These are phyloP conservation scores for Kwoniella shandongensis DNA, from an alignment of 768 basidiomycete genomes.

Conservation along the genomic window DNA sequence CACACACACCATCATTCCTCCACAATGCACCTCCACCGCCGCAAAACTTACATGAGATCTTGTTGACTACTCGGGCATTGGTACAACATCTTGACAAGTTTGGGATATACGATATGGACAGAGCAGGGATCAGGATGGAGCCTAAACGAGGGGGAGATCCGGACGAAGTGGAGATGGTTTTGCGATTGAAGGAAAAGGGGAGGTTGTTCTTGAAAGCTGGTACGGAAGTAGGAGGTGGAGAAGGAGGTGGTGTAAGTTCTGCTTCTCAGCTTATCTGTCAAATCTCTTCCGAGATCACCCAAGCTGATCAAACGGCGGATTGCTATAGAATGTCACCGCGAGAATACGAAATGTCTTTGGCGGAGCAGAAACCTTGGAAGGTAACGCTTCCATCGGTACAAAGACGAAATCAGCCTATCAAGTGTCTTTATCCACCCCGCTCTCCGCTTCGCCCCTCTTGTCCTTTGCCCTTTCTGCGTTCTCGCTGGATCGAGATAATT, in stretches of 20 bases:
- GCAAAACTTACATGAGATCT: conserved; percentile 63
- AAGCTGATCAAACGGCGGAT: too few species aligned
- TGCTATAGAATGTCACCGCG: conserved; percentile 69
- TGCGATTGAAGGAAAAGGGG: conserved; percentile 66
- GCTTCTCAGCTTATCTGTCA: too few species aligned
- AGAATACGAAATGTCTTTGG: conserved; percentile 86
- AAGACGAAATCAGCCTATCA: conserved; percentile 77
- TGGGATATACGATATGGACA: conserved; percentile 70
- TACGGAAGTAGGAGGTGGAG: conserved; percentile 89
- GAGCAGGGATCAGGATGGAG: conserved; percentile 77
- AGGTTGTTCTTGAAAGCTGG: conserved; percentile 74
- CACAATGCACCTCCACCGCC: conserved; percentile 48
- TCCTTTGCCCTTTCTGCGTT: conserved; percentile 71
- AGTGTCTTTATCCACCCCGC: conserved; percentile 53
- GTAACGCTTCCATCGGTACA: conserved; percentile 78
- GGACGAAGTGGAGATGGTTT: conserved; percentile 50
- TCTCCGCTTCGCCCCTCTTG: conserved; percentile 61
- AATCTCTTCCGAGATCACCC: not conserved
- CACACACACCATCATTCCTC: conserved; percentile 36
- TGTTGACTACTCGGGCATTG: conserved; percentile 69
- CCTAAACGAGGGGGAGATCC: conserved; percentile 43
- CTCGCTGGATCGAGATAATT: conserved; percentile 75
- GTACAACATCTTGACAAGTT: conserved; percentile 67
- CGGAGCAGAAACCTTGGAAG: conserved; percentile 83
- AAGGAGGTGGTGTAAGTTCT: conserved; percentile 80